Evolutionary conservation across 1,139 yeast genomes (phyloP), one percentile per base, ranked within the genome.

Genomic region (Waltiozyma sp.): DNA sequence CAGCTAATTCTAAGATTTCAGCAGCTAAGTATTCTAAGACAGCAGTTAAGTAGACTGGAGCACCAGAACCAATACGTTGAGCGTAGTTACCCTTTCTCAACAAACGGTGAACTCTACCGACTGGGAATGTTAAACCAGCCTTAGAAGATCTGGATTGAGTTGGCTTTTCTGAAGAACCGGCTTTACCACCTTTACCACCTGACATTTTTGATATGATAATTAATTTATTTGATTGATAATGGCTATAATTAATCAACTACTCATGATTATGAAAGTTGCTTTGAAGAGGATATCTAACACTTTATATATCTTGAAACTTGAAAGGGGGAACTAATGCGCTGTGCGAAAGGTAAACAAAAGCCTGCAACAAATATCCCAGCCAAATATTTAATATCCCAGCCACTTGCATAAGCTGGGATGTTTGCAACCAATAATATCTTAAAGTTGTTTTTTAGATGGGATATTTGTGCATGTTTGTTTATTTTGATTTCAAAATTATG

Each of bases 71-170:
- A 61, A 89, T 83, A 78, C 97, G 85, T 76, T 89, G 96, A 60
- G 96, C 96, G 74, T 89, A 89, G 81, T 89, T 89, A 64, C 97
- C 97, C 73, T 85, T 88, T 79, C 95, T 86, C 63, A 89, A 75
- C 62, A 88, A 78, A 76, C 96, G 82, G 78, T 89, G 97, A 57
- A 89, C 93, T 82, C 97, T 91, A 71, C 97, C 97, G 59, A 91
- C 97, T 72, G 97, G 97, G 94, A 91, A 89, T 60, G 95, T 86
- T 67, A 89, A 80, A 69, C 96, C 97, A 65, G 97, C 97, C 76
- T 87, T 89, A 52, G 96, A 82, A 58, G 97, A 89, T 80, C 97
- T 88, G 47, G 96, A 84, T 71, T 93, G 91, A 62, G 96, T 83
- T 60, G 93, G 88, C 73, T 89, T 89, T 66, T 88, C 89, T 57